phyloP scores from a whole-genome alignment of 805 yeast genomes.

The Metschnikowia lachancei region DNA sequence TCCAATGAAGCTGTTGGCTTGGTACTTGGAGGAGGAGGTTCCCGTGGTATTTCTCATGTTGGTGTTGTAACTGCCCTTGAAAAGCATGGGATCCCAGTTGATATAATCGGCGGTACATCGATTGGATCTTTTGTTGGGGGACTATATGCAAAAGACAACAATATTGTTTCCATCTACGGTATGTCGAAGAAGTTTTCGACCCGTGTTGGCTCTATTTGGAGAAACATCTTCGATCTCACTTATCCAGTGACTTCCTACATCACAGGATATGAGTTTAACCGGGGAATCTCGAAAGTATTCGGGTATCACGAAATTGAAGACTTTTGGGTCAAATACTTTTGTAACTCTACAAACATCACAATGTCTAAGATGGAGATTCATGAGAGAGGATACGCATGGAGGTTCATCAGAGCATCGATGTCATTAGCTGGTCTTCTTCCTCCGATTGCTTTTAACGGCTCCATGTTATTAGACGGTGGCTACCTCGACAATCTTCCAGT shows the following conservation, averaged over 20 bases:
- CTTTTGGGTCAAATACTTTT: slow-evolving; percentile 86
- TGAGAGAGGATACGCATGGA: slow-evolving; percentile 90
- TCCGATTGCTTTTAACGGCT: slow-evolving; percentile 82
- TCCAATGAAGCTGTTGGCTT: slow-evolving; percentile 94
- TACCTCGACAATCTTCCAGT: slow-evolving; percentile 93
- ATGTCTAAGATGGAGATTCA: slow-evolving; percentile 95
- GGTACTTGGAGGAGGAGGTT: slow-evolving; percentile 97
- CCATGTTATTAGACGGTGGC: slow-evolving; percentile 94
- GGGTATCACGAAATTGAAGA: slow-evolving; percentile 93
- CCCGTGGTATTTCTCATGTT: slow-evolving; percentile 88
- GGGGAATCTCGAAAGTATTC: slow-evolving; percentile 96
- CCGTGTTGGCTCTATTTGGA: slow-evolving; percentile 81
- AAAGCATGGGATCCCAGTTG: slow-evolving; percentile 90
- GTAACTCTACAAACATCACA: slow-evolving; percentile 93
- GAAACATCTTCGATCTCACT: slow-evolving; percentile 78
- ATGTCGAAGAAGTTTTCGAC: slow-evolving; percentile 83
- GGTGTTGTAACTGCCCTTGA: slow-evolving; percentile 91
- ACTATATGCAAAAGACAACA: slow-evolving; percentile 87
- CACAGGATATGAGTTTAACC: slow-evolving; percentile 94
- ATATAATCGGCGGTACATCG: slow-evolving; percentile 92
- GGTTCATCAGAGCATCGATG: slow-evolving; percentile 95
- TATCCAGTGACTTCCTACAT: slow-evolving; percentile 93
- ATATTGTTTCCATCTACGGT: slow-evolving; percentile 86
- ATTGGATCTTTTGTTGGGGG: slow-evolving; percentile 97
- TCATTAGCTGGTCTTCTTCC: slow-evolving; percentile 92